Conservation (phyloP, 1,284 basidiomycete genomes). For the Leccinum variabile region DNA sequence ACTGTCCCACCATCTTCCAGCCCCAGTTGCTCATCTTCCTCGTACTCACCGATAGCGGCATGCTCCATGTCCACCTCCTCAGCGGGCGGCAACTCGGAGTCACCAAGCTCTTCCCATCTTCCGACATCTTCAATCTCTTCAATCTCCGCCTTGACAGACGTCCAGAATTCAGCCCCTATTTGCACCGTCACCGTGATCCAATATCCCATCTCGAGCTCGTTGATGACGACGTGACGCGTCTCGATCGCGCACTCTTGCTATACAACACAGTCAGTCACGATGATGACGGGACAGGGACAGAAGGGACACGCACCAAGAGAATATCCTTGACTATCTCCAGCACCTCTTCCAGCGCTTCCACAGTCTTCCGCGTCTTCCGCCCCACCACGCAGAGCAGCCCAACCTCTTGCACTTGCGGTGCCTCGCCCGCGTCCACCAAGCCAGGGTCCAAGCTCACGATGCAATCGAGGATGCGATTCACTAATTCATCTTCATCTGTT, state of each 20-base stretch:
- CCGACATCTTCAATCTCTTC: background rate
- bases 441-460: constrained; percentile 3
- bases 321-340: constrained; percentile 4
- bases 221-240: background rate
- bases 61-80: background rate
- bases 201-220: constrained; percentile 25
- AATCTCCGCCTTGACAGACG: background rate
- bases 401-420: constrained; percentile 15
- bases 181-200: constrained; percentile 15
- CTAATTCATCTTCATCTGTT: constrained; percentile 14
- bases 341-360: constrained; percentile 4
- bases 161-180: background rate
- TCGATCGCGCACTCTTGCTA: constrained; percentile 10
- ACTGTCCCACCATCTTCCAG: background rate
- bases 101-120: background rate
- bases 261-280: background rate
- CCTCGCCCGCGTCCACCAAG: background rate
- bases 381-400: constrained; percentile 12
- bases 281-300: background rate
- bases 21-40: background rate
- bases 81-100: background rate
- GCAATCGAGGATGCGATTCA: constrained; percentile 11
- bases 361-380: constrained; percentile 15
- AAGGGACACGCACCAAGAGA: constrained; percentile 14
- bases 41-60: background rate